Percentiles rank a stretch among this genome's conserved stretches.
These are phyloP conservation scores for Trichoderma sp. DNA, from an alignment of 2,329 filamentous ascomycete genomes.

Conservation along the genomic window DNA sequence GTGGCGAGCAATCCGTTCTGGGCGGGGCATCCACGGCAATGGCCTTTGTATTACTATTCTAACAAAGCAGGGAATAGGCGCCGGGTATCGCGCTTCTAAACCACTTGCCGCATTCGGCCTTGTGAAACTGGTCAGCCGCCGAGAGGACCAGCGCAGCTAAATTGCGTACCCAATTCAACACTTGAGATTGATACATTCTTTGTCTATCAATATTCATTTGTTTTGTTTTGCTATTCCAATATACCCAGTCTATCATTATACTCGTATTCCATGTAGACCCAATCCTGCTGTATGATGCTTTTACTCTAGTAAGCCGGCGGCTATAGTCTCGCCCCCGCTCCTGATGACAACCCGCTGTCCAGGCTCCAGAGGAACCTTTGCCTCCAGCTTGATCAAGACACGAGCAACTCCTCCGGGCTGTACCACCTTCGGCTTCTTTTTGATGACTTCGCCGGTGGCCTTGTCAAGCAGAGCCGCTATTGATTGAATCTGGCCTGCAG, in stretches of 20 bases:
- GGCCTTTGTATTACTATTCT: not conserved
- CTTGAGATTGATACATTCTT: not conserved
- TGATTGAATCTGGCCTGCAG: constrained; percentile 68
- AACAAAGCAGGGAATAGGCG: not conserved
- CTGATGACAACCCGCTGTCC: constrained; percentile 79
- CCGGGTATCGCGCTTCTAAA: not conserved
- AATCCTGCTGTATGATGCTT: not conserved
- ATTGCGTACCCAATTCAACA: not conserved
- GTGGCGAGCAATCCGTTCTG: not conserved
- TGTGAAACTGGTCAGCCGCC: not conserved
- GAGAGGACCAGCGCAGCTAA: not conserved
- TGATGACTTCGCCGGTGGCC: constrained; percentile 67
- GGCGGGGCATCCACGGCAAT: not conserved
- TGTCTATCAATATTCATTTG: not conserved
- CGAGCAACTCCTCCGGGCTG: constrained; percentile 76
- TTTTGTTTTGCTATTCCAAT: not conserved
- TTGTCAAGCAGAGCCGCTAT: constrained; percentile 78
- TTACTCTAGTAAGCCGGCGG: constrained; percentile 58
- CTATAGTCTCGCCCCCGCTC: constrained; percentile 78
- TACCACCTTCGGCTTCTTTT: constrained; percentile 83
- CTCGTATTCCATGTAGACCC: not conserved
- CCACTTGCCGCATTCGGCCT: not conserved
- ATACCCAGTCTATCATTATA: not conserved
- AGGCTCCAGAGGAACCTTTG: constrained; percentile 74
- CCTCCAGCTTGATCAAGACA: constrained; percentile 70